Evolutionary conservation across 139 green algal genomes (phyloP), one percentile per base, ranked within the genome.

Genomic region (Picochlorum sp.): DNA sequence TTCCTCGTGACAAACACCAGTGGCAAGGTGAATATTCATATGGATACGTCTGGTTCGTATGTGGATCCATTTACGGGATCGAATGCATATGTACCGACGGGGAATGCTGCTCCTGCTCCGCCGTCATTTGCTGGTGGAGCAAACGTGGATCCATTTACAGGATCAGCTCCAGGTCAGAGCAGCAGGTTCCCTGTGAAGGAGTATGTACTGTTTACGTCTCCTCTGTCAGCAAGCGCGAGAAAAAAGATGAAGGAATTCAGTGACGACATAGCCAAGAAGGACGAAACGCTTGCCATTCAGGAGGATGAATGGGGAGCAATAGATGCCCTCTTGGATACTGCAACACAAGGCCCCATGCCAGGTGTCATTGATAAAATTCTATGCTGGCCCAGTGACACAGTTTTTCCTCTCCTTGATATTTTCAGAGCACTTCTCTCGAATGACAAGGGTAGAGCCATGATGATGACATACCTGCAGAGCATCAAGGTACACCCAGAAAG

Each of bases 1-100:
- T 97, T 95, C 69, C 88, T 97, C 24, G 23, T 91, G 3, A 60
- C 84, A 14, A 95, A 93, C 65, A 91, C 88, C 5, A 77, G 57
- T 11, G 62, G 37, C 4, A 37, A 44, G n/a, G 49, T 49, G 3
- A 34, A 26, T 15, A 52, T 61, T 11, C 45, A 26, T 18, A 56
- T 60, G 9, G 23, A 8, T 13, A 45, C n/a, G 5, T 37, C 57
- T 2, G 31, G 30, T 20, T 18, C 28, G 4, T 74, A 70, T 44
- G 63, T 73, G 7, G 72, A 79, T 51, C 73, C 73, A 18, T 79
- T 69, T 24, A 79, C 73, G 1, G 72, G 72, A 10, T 49, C 54
- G 1, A 23, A 31, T 41, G 66, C 52, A 1, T 75, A 70, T 65
- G 52, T 66, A 8, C 68, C 62, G 1, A 8, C 58, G 13, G 51